Percentiles rank a stretch among this genome's conserved stretches.
Evolutionary conservation across 1,139 yeast genomes (phyloP).

Genomic region (Pichia sp.): DNA sequence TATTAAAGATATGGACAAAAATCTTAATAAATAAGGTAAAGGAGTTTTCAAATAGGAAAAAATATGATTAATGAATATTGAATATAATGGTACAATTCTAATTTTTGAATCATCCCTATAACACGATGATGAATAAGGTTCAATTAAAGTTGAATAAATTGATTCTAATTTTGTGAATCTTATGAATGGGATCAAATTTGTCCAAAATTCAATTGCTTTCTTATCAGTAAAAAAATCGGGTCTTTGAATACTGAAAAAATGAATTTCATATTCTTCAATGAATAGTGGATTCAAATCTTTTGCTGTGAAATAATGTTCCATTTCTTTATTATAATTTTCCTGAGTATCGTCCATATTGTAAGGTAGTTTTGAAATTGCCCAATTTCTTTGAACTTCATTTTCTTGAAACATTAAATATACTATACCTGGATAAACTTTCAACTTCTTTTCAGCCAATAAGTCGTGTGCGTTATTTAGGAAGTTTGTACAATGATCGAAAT

Average conservation of each 20-base stretch:
- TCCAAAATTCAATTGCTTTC: slow-evolving; percentile 49
- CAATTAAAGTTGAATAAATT: slow-evolving; percentile 33
- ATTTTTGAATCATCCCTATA: slow-evolving; percentile 21
- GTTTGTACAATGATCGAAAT: slow-evolving; percentile 18
- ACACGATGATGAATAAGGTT: slow-evolving; percentile 17
- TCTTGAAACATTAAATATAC: slow-evolving; percentile 52
- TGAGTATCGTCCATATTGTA: slow-evolving; percentile 1
- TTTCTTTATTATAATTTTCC: neutral
- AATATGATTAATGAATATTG: slow-evolving; percentile 43
- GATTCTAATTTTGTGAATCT: slow-evolving; percentile 36
- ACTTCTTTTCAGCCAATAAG: slow-evolving; percentile 7
- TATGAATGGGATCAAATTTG: slow-evolving; percentile 37
- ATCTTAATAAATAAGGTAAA: slow-evolving; percentile 46
- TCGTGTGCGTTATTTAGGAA: slow-evolving; percentile 14
- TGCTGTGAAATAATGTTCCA: slow-evolving; percentile 17
- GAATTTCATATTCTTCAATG: slow-evolving; percentile 47
- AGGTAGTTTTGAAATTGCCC: slow-evolving; percentile 38
- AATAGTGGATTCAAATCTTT: slow-evolving; percentile 32
- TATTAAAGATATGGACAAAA: slow-evolving; percentile 37
- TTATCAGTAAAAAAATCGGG: slow-evolving; percentile 40
- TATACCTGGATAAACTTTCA: slow-evolving; percentile 39
- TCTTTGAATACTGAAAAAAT: slow-evolving; percentile 48
- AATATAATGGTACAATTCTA: slow-evolving; percentile 39
- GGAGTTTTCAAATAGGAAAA: slow-evolving; percentile 48
- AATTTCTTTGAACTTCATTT: slow-evolving; percentile 35